Evolutionary conservation across 2,329 filamentous ascomycete species (phyloP), one percentile per base, ranked within the genome.

Genomic region (Camillea tinctor): DNA sequence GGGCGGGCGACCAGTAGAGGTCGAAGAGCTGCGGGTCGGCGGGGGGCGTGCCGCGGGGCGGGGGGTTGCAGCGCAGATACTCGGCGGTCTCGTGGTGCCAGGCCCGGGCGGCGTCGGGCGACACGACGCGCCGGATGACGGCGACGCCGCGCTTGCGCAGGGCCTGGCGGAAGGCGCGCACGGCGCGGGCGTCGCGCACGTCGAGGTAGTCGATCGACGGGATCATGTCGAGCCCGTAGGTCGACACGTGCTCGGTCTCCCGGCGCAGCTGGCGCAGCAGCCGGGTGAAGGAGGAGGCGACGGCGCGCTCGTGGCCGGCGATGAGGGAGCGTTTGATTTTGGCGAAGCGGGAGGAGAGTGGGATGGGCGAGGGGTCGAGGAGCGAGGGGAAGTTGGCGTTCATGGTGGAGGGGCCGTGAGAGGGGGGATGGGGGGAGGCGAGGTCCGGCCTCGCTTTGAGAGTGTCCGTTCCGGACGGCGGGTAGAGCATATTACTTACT

Each of bases 1-100:
- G 90, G 1, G 87, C 79, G 1, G 81, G 80, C 0, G 87, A 88
- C 89, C 89, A 92, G 74, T 92, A 92, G 1, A 92, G 76, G 70
- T 92, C 90, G 69, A 85, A 90, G 2, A 92, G 88, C 50, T 89
- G 85, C 0, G 88, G 88, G 40, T 86, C 81, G 50, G 87, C 77
- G 0, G 80, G 70, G 0, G 88, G 90, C 64, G 90, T 90, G 76
- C 80, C 80, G 74, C 77, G 80, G 1, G 83, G 76, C 0, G 84
- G 82, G 69, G 84, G 82, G 69, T 92, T 92, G 53, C 80, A 81
- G 7, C 75, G 75, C 2, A 91, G 82, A 67, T 93, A 92, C 3
- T 84, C 82, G 60, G 85, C 81, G 4, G 88, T 77, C 65, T 88
- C 81, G n/a, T 81, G 79, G 73, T 92, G 92, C 70, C 86, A 89